Evolutionary conservation across 2,329 filamentous ascomycete genomes (phyloP).

Genomic region (Sarocladium brachiariae): DNA sequence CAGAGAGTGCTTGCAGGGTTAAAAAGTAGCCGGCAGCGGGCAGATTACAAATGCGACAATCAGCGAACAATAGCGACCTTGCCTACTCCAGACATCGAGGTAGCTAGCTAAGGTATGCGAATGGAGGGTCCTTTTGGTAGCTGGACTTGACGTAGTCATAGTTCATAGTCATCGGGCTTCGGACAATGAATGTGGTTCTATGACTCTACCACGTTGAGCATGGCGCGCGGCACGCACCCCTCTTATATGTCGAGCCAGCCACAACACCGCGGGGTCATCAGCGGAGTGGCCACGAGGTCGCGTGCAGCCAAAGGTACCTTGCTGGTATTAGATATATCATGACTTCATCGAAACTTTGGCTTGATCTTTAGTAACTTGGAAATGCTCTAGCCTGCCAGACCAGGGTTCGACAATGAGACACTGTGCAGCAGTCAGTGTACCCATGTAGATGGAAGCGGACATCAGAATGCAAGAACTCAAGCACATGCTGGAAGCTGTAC

Average conservation of each 20-base stretch:
- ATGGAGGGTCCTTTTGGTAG: neutral
- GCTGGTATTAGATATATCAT: neutral
- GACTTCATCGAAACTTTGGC: neutral
- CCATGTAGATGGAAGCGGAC: too few species aligned
- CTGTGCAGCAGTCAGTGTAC: too few species aligned
- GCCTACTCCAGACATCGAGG: too few species aligned
- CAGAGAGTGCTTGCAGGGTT: too few species aligned
- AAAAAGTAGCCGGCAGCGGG: neutral
- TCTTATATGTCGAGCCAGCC: neutral
- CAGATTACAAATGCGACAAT: slow-evolving; percentile 7
- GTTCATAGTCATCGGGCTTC: neutral
- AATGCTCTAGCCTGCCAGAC: too few species aligned
- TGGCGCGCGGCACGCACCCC: neutral
- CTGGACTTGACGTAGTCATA: neutral
- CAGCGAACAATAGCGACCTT: too few species aligned
- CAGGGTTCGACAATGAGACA: too few species aligned
- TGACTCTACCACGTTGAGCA: slow-evolving; percentile 3
- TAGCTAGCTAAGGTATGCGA: too few species aligned
- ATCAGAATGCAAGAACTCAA: too few species aligned
- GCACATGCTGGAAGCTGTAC: too few species aligned
- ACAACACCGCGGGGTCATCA: neutral
- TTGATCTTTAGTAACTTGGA: neutral
- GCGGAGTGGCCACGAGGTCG: slow-evolving; percentile 1
- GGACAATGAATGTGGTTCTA: neutral
- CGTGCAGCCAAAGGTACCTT: neutral